These are phyloP conservation scores for Auricularia cornea DNA, from an alignment of 768 basidiomycete genomes.

Conservation along the genomic window DNA sequence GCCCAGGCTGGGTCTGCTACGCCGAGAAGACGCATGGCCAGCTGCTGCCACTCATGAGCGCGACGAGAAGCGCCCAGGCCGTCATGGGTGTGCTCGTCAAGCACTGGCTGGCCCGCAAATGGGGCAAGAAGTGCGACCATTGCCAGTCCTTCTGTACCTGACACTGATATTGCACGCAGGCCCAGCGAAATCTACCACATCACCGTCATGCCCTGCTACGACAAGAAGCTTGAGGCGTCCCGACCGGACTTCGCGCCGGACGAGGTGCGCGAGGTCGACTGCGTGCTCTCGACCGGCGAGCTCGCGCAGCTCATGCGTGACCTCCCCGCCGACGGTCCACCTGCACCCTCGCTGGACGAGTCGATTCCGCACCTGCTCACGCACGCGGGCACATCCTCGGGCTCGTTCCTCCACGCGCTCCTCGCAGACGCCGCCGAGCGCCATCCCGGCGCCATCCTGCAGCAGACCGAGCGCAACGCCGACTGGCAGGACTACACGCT, in stretches of 20 bases:
- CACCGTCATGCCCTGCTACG: constrained; percentile 98
- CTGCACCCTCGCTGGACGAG: constrained; percentile 3
- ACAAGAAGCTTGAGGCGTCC: constrained; percentile 98
- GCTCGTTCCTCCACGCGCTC: constrained; percentile 82
- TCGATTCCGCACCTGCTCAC: constrained; percentile 62
- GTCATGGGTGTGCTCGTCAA: constrained; percentile 93
- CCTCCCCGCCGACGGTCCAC: neutral
- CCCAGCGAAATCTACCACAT: constrained; percentile 92
- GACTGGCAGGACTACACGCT: constrained; percentile 75
- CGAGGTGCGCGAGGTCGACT: constrained; percentile 85
- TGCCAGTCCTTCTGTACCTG: neutral
- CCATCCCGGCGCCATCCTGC: constrained; percentile 36
- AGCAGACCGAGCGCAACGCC: constrained; percentile 56
- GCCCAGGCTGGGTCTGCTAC: constrained; percentile 99
- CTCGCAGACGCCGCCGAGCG: constrained; percentile 44
- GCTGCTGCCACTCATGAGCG: constrained; percentile 84
- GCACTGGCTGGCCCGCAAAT: constrained; percentile 64
- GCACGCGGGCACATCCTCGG: constrained; percentile 83
- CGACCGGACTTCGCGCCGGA: constrained; percentile 87
- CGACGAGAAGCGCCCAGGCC: constrained; percentile 88
- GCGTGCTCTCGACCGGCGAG: constrained; percentile 95
- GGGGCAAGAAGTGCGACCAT: constrained; percentile 57
- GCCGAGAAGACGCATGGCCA: constrained; percentile 96
- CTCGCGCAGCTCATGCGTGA: constrained; percentile 78
- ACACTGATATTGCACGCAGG: constrained; percentile 29